phyloP scores from a whole-genome alignment of 2,329 filamentous ascomycete genomes.

The Dactylonectria macrodidyma region DNA sequence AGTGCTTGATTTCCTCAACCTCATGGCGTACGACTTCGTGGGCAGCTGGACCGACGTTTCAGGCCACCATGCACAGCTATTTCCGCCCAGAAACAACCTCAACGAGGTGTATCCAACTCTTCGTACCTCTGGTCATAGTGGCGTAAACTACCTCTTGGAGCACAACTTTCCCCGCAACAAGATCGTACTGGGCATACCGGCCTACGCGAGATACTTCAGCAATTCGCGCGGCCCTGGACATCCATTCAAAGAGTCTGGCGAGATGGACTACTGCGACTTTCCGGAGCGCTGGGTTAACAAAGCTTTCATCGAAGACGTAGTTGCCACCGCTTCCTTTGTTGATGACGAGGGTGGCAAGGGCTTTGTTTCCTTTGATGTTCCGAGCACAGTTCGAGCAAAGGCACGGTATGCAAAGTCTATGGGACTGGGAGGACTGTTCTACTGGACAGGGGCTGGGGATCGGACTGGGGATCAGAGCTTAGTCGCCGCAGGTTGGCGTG shows the following conservation, averaged over 20 bases:
- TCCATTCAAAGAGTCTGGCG: constrained; percentile 62
- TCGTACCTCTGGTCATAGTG: constrained; percentile 65
- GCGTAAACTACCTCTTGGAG: constrained; percentile 67
- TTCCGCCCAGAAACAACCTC: constrained; percentile 54
- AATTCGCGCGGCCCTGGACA: constrained; percentile 68
- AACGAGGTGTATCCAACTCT: constrained; percentile 47
- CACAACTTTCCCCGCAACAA: constrained; percentile 70
- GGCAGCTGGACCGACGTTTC: constrained; percentile 73
- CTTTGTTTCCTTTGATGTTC: constrained; percentile 77
- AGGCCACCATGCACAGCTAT: constrained; percentile 77
- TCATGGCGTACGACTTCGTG: constrained; percentile 80
- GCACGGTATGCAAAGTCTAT: constrained; percentile 70
- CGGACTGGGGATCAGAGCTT: constrained; percentile 68
- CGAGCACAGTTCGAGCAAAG: constrained; percentile 72
- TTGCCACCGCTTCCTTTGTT: constrained; percentile 72
- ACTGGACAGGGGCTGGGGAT: constrained; percentile 78
- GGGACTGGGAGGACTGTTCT: constrained; percentile 75
- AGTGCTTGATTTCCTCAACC: constrained; percentile 73
- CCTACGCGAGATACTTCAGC: constrained; percentile 74
- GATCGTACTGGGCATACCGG: constrained; percentile 74
- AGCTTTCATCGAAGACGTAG: constrained; percentile 63
- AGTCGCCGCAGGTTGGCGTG: constrained; percentile 72
- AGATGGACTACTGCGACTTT: constrained; percentile 75
- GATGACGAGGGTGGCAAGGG: constrained; percentile 56
- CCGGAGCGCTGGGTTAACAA: constrained; percentile 63